Percentiles rank a stretch among this genome's conserved stretches.
Conservation (phyloP, 2,329 filamentous ascomycete genomes). For the Hypoxylon sp. region DNA sequence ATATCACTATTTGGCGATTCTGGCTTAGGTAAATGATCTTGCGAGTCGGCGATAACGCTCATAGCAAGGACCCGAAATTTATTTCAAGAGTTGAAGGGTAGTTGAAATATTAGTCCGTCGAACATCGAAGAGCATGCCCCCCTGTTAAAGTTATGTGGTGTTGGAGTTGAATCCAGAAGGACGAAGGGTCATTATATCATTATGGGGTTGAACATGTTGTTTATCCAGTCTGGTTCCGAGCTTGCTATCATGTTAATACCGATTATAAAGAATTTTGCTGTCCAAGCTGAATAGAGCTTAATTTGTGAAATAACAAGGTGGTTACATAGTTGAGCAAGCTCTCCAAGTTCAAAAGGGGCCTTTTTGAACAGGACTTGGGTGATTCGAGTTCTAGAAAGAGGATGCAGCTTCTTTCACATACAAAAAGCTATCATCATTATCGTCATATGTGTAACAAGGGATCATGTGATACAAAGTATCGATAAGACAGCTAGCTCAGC, state of each 20-base stretch:
- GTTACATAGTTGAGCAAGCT: too few relatives aligned
- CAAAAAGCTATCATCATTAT: not conserved
- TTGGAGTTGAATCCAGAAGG: not conserved
- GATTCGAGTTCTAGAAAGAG: too few relatives aligned
- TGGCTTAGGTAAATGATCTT: constrained; percentile 18
- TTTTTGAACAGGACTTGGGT: too few relatives aligned
- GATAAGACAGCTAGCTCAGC: constrained; percentile 29
- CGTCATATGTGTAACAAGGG: not conserved
- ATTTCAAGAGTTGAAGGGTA: not conserved
- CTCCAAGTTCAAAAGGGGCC: not conserved
- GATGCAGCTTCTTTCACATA: too few relatives aligned
- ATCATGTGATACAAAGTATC: constrained; percentile 26
- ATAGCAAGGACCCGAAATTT: not conserved
- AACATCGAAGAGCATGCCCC: not conserved
- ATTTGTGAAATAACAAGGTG: not conserved
- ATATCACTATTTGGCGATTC: constrained; percentile 19
- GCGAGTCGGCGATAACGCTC: not conserved
- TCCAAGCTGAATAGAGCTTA: not conserved
- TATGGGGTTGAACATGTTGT: too few relatives aligned
- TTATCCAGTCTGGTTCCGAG: too few relatives aligned
- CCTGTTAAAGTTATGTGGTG: not conserved
- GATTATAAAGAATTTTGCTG: not conserved
- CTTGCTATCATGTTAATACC: not conserved
- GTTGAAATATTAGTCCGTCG: not conserved
- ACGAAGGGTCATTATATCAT: too few relatives aligned